A percentile compares a stretch with the other conserved stretches of the same genome.
phyloP scores from a whole-genome alignment of 2,329 filamentous ascomycete species.

The Penicillium palitans region DNA sequence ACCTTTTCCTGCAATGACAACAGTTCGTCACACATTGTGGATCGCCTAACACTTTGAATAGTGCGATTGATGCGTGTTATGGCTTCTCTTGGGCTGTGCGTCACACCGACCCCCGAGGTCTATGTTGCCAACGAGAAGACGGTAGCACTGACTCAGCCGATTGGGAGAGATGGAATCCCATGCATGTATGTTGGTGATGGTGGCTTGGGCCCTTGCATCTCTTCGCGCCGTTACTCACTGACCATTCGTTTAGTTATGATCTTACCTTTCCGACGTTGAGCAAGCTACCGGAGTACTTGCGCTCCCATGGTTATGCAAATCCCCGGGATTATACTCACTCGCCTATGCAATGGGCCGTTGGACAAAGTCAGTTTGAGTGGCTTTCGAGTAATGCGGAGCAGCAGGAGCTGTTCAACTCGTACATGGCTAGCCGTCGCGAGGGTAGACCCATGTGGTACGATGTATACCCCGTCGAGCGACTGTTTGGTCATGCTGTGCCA shows the following conservation, averaged over 20 bases:
- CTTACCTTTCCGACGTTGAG: conserved; percentile 35
- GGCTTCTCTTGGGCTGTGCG: conserved; percentile 30
- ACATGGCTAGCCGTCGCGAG: conserved; percentile 36
- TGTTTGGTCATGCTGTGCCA: conserved; percentile 26
- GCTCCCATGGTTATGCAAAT: conserved; percentile 26
- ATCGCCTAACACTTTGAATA: conserved; percentile 8
- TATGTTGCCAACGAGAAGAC: conserved; percentile 33
- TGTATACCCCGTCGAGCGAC: conserved; percentile 31
- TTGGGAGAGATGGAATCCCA: conserved; percentile 32
- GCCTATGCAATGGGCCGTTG: conserved; percentile 36
- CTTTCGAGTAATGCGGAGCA: conserved; percentile 28
- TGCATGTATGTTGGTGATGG: conserved; percentile 29
- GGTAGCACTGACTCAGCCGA: conserved; percentile 26
- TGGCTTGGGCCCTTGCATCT: neutral
- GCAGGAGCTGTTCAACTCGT: conserved; percentile 35
- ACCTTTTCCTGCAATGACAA: neutral
- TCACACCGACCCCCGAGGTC: conserved; percentile 21
- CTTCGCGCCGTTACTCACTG: neutral
- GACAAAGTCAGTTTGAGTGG: conserved; percentile 39
- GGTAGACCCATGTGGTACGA: conserved; percentile 36
- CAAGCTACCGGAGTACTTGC: conserved; percentile 35
- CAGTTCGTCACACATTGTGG: neutral
- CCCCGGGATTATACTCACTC: conserved; percentile 32
- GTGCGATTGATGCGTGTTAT: conserved; percentile 36
- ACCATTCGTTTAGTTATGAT: conserved; percentile 18